These are phyloP conservation scores for Artemisia tridentata DNA, from an alignment of 129 eudicot species.

Conservation along the genomic window DNA sequence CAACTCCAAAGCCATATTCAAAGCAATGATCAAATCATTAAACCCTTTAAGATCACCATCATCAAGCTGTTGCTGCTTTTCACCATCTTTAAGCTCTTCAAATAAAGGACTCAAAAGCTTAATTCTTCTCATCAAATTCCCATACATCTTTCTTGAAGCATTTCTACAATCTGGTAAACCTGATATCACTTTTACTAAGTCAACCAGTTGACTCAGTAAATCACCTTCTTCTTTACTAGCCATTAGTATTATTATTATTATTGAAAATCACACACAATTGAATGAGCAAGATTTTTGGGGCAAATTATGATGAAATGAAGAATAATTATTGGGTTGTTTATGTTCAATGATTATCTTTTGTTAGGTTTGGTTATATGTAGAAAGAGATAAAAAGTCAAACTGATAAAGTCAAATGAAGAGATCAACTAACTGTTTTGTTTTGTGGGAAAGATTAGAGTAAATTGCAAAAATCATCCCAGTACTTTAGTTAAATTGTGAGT, in stretches of 20 bases:
- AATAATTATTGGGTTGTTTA: too few relatives aligned
- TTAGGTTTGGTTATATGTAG: too few relatives aligned
- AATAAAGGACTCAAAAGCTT: constrained; percentile 91
- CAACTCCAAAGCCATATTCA: constrained; percentile 59
- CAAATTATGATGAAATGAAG: too few relatives aligned
- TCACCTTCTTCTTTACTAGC: constrained; percentile 29
- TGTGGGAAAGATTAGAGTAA: too few relatives aligned
- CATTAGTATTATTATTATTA: background rate
- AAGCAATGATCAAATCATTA: constrained; percentile 47
- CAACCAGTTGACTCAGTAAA: constrained; percentile 55
- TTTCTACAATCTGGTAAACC: constrained; percentile 75
- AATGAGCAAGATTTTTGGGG: too few relatives aligned
- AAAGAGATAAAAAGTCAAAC: too few relatives aligned
- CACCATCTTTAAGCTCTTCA: constrained; percentile 72
- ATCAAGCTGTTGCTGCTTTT: constrained; percentile 39
- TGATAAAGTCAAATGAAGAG: too few relatives aligned
- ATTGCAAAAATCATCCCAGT: too few relatives aligned
- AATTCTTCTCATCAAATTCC: constrained; percentile 74
- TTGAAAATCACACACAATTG: constrained; percentile 15
- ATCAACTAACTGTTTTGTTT: too few relatives aligned
- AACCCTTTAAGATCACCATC: constrained; percentile 51
- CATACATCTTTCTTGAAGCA: constrained; percentile 59
- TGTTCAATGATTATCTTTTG: too few relatives aligned
- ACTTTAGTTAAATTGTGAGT: too few relatives aligned
- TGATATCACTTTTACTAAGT: constrained; percentile 52